phyloP scores from a whole-genome alignment of 352 stramenopile species.

The Phytopythium aichiense region DNA sequence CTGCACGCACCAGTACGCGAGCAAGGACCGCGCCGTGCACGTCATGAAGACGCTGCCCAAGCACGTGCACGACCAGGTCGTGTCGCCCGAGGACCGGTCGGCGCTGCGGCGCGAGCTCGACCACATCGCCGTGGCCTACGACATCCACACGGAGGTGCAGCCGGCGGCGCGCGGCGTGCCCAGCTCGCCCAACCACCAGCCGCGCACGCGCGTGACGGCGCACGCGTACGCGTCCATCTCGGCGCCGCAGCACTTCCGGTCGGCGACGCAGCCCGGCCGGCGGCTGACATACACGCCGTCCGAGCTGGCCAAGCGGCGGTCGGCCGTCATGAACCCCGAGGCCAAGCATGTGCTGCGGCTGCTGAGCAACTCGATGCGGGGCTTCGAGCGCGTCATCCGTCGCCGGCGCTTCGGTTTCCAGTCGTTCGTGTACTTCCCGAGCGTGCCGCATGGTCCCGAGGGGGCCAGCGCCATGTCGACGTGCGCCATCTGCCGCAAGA shows the following conservation, averaged over 20 bases:
- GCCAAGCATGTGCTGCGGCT: conserved; percentile 54
- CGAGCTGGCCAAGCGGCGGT: conserved; percentile 32
- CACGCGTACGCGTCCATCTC: conserved; percentile 58
- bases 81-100: conserved; percentile 41
- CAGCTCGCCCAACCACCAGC: conserved; percentile 20
- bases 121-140: conserved; percentile 53
- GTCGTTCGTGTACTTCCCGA: conserved; percentile 42
- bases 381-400: conserved; percentile 67
- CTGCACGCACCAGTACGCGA: conserved; percentile 39
- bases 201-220: conserved; percentile 41
- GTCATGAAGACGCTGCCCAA: conserved; percentile 67
- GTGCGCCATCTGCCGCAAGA: conserved; percentile 37
- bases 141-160: conserved; percentile 35
- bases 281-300: conserved; percentile 18
- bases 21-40: conserved; percentile 44
- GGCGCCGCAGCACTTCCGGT: conserved; percentile 28
- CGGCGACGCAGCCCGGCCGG: conserved; percentile 1
- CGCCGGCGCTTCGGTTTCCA: conserved; percentile 66
- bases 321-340: conserved; percentile 54
- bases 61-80: conserved; percentile 43
- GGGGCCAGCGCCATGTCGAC: conserved; percentile 10
- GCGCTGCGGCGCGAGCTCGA: conserved; percentile 48
- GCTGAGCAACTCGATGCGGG: conserved; percentile 44
- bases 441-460: conserved; percentile 9
- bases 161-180: conserved; percentile 20